Evolutionary conservation across 306 rosid species (phyloP).

Genomic region (Luffa acutangula): DNA sequence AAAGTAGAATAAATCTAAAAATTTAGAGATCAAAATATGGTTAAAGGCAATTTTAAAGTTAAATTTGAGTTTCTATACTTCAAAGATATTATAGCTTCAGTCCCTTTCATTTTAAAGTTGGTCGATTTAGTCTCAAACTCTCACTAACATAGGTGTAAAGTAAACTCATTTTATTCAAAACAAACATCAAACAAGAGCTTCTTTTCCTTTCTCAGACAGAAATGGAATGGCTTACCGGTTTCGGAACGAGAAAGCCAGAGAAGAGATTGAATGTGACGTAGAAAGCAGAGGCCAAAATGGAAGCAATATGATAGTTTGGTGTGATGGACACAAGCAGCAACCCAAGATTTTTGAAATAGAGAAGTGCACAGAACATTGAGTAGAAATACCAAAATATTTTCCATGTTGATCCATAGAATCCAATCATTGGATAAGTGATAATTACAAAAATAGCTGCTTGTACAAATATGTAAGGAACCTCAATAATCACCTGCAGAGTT

Average conservation of each 20-base stretch:
- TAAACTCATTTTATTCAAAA: background rate
- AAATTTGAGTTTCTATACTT: too few relatives aligned
- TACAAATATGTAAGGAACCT: conserved; percentile 27
- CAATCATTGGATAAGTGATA: conserved; percentile 31
- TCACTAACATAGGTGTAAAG: too few relatives aligned
- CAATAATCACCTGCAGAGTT: conserved; percentile 25
- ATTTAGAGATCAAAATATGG: too few relatives aligned
- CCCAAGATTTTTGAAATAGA: conserved; percentile 30
- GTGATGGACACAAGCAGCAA: conserved; percentile 31
- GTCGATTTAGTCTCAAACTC: too few relatives aligned
- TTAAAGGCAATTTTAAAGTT: too few relatives aligned
- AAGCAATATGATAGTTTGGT: conserved; percentile 20
- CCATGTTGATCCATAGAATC: conserved; percentile 18
- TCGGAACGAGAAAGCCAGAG: conserved; percentile 31
- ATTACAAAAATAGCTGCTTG: conserved; percentile 6
- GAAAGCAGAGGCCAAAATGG: conserved; percentile 18
- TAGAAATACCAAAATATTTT: conserved; percentile 32
- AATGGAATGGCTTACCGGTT: conserved; percentile 22
- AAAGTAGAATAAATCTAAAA: too few relatives aligned
- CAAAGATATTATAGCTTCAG: too few relatives aligned
- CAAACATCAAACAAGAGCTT: too few relatives aligned
- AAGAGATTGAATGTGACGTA: conserved; percentile 24
- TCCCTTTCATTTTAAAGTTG: too few relatives aligned
- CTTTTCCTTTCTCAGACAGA: background rate
- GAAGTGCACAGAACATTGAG: conserved; percentile 16